Evolutionary conservation across 768 basidiomycete genomes (phyloP).

Genomic region (Auricularia sp.): DNA sequence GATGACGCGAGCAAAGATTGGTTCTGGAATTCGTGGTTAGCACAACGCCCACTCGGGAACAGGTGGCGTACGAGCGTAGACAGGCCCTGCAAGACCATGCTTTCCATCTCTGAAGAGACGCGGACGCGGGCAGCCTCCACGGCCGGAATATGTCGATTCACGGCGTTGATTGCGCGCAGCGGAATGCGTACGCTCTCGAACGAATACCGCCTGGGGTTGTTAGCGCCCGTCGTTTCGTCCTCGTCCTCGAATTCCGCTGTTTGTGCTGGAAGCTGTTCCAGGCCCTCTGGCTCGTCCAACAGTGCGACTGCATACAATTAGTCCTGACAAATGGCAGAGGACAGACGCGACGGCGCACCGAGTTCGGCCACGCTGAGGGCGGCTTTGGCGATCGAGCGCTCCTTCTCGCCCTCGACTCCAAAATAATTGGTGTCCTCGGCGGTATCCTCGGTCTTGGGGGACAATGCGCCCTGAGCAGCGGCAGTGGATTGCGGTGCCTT

Average conservation of each 20-base stretch:
- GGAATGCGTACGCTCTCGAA: constrained; percentile 31
- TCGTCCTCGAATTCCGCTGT: constrained; percentile 9
- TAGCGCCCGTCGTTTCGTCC: constrained; percentile 10
- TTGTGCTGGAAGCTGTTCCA: constrained; percentile 11
- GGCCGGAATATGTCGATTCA: constrained; percentile 58
- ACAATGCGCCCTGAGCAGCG: constrained; percentile 3
- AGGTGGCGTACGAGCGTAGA: constrained; percentile 51
- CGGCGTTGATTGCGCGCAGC: constrained; percentile 63
- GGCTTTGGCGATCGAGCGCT: constrained; percentile 83
- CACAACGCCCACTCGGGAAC: background rate
- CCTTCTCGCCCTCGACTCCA: constrained; percentile 58
- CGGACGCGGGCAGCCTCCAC: constrained; percentile 61
- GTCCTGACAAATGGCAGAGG: background rate
- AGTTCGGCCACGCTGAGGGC: constrained; percentile 92
- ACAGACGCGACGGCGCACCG: constrained; percentile 37
- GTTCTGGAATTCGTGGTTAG: constrained; percentile 43
- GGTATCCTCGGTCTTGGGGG: background rate
- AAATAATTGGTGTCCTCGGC: background rate
- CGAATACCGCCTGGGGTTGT: background rate
- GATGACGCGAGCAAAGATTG: constrained; percentile 87
- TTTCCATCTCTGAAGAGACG: constrained; percentile 82
- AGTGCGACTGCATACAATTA: constrained; percentile 32
- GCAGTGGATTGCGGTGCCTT: constrained; percentile 9
- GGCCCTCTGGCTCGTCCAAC: constrained; percentile 29
- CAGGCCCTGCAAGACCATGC: constrained; percentile 76